Percentiles rank a stretch among this genome's conserved stretches.
Conservation (phyloP, 192 early-diverging fungal species). For the Backusella westeae region DNA sequence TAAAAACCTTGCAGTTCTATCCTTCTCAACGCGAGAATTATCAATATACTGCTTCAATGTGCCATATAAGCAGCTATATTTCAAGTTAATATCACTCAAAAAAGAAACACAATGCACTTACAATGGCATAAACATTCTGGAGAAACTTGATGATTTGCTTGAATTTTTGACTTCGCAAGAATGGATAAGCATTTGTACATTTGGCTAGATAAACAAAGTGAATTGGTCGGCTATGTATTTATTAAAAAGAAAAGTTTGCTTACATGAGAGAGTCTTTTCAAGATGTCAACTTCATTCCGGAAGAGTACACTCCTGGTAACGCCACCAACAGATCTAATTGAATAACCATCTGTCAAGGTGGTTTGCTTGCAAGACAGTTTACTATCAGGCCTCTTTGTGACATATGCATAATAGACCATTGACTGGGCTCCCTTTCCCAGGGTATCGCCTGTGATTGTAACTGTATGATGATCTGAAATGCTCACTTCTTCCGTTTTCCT, state of each 20-base stretch:
- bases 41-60: not conserved
- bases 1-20: not conserved
- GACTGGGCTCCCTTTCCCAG: not conserved
- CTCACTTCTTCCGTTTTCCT: not conserved
- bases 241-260: not conserved
- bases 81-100: not conserved
- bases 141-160: not conserved
- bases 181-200: not conserved
- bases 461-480: not conserved
- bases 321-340: not conserved
- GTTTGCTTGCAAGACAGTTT: not conserved
- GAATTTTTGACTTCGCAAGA: not conserved
- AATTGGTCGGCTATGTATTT: not conserved
- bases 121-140: constrained; percentile 6
- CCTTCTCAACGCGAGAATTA: not conserved
- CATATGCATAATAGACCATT: not conserved
- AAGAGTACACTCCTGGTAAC: not conserved
- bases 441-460: not conserved
- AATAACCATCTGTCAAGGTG: not conserved
- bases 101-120: not conserved
- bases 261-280: not conserved
- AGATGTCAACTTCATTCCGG: not conserved
- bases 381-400: not conserved
- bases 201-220: not conserved
- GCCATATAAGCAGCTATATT: not conserved